phyloP scores from a whole-genome alignment of 2,329 filamentous ascomycete genomes.

The Aspergillus sp. region DNA sequence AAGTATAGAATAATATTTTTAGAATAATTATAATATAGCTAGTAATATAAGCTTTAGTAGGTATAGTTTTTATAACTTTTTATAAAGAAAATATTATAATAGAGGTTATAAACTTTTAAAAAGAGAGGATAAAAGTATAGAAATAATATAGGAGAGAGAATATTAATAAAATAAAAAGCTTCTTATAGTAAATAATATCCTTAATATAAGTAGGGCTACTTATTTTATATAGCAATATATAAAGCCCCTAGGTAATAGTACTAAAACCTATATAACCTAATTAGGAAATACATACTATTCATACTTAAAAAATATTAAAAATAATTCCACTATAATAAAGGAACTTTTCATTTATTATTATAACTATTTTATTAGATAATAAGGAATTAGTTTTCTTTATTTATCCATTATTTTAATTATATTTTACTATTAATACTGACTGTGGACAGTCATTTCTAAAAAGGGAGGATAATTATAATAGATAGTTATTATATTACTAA shows the following conservation, averaged over 20 bases:
- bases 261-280: background rate
- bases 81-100: background rate
- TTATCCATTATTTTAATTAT: background rate
- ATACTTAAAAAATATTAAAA: too few species aligned
- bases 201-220: too few species aligned
- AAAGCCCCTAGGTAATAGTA: background rate
- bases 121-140: background rate
- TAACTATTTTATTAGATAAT: too few species aligned
- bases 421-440: background rate
- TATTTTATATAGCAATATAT: too few species aligned
- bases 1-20: constrained; percentile 2
- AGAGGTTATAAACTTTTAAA: too few species aligned
- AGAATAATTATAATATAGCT: background rate
- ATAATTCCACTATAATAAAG: too few species aligned
- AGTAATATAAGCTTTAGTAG: background rate
- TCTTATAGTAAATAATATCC: background rate
- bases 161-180: background rate
- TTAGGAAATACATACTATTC: background rate
- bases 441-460: background rate
- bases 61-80: background rate
- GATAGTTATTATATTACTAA: too few species aligned
- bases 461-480: too few species aligned
- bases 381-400: background rate
- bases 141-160: background rate
- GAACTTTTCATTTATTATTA: too few species aligned